These are phyloP conservation scores for Ogataea angusta DNA, from an alignment of 805 yeast species.

Conservation along the genomic window DNA sequence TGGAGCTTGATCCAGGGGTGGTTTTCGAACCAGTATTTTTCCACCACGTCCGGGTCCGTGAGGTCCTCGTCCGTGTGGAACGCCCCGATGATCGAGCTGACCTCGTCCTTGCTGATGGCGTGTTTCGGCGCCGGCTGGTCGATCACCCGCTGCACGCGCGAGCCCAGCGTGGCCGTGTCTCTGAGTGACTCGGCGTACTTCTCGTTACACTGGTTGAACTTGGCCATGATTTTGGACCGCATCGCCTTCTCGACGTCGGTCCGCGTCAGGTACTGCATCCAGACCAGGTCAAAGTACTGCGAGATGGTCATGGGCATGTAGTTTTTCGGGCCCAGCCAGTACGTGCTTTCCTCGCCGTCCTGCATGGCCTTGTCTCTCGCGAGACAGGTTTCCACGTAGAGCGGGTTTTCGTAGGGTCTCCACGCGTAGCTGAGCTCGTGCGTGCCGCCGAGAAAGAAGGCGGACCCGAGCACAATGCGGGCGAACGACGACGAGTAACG, in stretches of 20 bases:
- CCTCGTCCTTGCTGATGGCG: slow-evolving; percentile 16
- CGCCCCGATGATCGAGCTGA: slow-evolving; percentile 12
- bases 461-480: slow-evolving; percentile 6
- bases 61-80: slow-evolving; percentile 11
- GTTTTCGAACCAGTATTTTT: slow-evolving; percentile 17
- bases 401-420: slow-evolving; percentile 24
- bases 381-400: slow-evolving; percentile 26
- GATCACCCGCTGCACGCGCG: slow-evolving; percentile 9
- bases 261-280: slow-evolving; percentile 17
- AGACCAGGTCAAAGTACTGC: slow-evolving; percentile 26
- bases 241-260: slow-evolving; percentile 21
- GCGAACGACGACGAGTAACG: slow-evolving; percentile 1
- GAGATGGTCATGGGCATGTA: slow-evolving; percentile 43
- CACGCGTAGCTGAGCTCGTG: slow-evolving; percentile 17
- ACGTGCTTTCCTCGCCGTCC: slow-evolving; percentile 38
- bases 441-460: slow-evolving; percentile 20
- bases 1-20: slow-evolving; percentile 21
- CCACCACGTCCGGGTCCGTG: slow-evolving; percentile 10
- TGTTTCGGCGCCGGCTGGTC: slow-evolving; percentile 5
- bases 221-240: slow-evolving; percentile 11
- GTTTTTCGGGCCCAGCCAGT: slow-evolving; percentile 50
- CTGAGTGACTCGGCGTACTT: slow-evolving; percentile 2
- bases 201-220: not conserved
- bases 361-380: slow-evolving; percentile 29
- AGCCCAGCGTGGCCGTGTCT: slow-evolving; percentile 9